These are phyloP conservation scores for Naganishia albida DNA, from an alignment of 1,284 basidiomycete genomes.

Conservation along the genomic window DNA sequence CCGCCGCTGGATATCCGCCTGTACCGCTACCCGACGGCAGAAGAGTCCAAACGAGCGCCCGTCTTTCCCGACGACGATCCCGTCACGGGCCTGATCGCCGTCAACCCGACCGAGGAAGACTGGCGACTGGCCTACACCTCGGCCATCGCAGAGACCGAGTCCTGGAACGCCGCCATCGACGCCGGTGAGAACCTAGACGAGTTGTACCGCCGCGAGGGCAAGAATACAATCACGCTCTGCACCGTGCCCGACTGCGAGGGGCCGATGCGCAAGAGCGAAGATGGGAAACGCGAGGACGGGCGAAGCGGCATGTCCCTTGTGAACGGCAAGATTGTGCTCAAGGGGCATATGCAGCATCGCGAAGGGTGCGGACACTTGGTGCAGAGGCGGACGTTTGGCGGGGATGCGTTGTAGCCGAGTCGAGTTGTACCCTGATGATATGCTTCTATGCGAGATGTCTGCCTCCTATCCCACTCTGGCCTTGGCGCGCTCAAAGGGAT, in stretches of 20 bases:
- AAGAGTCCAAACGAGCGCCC: conserved; percentile 4
- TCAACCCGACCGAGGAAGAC: conserved; percentile 33
- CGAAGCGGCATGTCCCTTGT: conserved; percentile 45
- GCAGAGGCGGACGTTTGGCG: conserved; percentile 18
- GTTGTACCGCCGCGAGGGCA: conserved; percentile 38
- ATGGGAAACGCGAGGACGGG: conserved; percentile 51
- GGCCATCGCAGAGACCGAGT: conserved; percentile 26
- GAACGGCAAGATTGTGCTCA: conserved; percentile 29
- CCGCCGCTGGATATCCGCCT: conserved; percentile 49
- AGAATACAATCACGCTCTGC: conserved; percentile 47
- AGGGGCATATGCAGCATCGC: conserved; percentile 39
- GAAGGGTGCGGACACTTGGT: conserved; percentile 49
- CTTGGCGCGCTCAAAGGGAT: no score
- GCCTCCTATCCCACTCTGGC: no score
- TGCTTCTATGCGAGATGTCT: background rate
- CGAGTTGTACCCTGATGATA: background rate
- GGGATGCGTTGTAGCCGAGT: conserved; percentile 10
- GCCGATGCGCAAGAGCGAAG: conserved; percentile 47
- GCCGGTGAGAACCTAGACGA: conserved; percentile 31
- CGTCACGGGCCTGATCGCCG: conserved; percentile 44
- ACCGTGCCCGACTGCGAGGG: conserved; percentile 53
- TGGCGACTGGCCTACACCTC: conserved; percentile 33
- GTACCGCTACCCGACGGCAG: conserved; percentile 44
- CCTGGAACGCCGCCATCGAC: conserved; percentile 21
- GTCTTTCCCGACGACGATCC: conserved; percentile 39